Evolutionary conservation across 2,329 filamentous ascomycete species (phyloP).

Genomic region (Cercospora sojina): DNA sequence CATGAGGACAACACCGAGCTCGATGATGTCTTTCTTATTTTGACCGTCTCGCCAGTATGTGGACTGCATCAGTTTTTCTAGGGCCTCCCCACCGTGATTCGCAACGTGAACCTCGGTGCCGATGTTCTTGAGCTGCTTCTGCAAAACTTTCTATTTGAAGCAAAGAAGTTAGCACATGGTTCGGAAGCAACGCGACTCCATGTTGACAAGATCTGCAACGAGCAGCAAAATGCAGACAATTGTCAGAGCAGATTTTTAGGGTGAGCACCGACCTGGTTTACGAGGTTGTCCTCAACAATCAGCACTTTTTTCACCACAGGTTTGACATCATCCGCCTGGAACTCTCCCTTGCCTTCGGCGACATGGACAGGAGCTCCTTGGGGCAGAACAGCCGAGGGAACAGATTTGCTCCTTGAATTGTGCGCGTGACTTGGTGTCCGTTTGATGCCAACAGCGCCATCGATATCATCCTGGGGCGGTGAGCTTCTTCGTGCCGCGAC

Average conservation of each 20-base stretch:
- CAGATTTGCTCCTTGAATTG: slow-evolving; percentile 22
- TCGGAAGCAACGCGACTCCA: not conserved
- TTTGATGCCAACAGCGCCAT: slow-evolving; percentile 20
- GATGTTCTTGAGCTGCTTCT: slow-evolving; percentile 51
- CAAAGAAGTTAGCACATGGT: not conserved
- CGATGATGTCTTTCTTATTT: slow-evolving; percentile 20
- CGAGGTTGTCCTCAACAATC: slow-evolving; percentile 49
- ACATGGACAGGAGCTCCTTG: slow-evolving; percentile 5
- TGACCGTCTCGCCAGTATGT: slow-evolving; percentile 43
- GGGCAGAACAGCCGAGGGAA: slow-evolving; percentile 11
- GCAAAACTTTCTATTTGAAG: slow-evolving; percentile 49
- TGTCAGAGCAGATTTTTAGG: not conserved
- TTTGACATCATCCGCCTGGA: not conserved
- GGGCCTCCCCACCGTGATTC: slow-evolving; percentile 52
- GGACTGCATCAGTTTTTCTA: slow-evolving; percentile 46
- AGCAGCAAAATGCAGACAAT: not conserved
- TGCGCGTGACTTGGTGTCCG: slow-evolving; percentile 7
- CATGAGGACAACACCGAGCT: slow-evolving; percentile 64
- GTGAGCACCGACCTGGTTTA: slow-evolving; percentile 29
- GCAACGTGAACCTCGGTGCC: slow-evolving; percentile 49
- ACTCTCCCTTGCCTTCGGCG: slow-evolving; percentile 3
- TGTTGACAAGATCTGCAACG: not conserved
- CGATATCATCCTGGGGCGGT: slow-evolving; percentile 36
- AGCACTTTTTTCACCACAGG: slow-evolving; percentile 31
- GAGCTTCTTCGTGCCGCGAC: slow-evolving; percentile 63